Evolutionary conservation across 768 basidiomycete genomes (phyloP).

Genomic region (Tulasnella sp.): DNA sequence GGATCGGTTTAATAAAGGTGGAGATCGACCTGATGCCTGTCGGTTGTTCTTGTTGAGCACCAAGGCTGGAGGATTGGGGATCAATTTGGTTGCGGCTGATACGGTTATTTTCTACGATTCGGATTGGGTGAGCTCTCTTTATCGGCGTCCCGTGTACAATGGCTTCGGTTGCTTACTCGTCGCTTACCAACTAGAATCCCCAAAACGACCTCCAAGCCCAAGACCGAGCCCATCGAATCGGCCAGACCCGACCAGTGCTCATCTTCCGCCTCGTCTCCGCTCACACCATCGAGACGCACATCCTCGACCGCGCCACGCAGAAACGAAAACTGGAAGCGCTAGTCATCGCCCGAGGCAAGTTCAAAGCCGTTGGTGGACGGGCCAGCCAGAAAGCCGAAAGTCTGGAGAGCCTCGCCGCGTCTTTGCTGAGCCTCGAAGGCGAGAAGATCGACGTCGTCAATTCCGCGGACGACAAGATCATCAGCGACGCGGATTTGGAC

Average conservation of each 20-base stretch:
- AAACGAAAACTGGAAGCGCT: conserved; percentile 89
- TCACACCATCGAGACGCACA: conserved; percentile 88
- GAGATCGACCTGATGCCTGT: conserved; percentile 59
- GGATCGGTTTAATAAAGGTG: conserved; percentile 72
- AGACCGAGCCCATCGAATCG: conserved; percentile 93
- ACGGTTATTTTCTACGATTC: conserved; percentile 94
- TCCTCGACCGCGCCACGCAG: conserved; percentile 81
- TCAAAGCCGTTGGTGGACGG: conserved; percentile 19
- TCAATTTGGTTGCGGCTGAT: conserved; percentile 77
- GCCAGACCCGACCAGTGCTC: conserved; percentile 85
- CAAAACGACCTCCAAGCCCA: conserved; percentile 97
- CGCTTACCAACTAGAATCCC: conserved; percentile 58
- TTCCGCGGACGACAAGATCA: conserved; percentile 54
- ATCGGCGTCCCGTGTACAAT: no score
- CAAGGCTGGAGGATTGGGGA: conserved; percentile 71
- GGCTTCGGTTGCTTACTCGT: conserved; percentile 28
- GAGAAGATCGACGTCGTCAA: conserved; percentile 87
- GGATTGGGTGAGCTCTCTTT: conserved; percentile 63
- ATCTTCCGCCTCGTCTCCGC: conserved; percentile 83
- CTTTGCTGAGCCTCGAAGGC: conserved; percentile 72
- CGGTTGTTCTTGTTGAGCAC: conserved; percentile 76
- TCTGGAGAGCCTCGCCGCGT: conserved; percentile 65
- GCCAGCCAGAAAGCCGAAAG: conserved; percentile 47
- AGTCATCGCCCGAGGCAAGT: conserved; percentile 81
- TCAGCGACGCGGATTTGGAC: conserved; percentile 78